Evolutionary conservation across 1,139 yeast genomes (phyloP), one percentile per base, ranked within the genome.

Genomic region (Geotrichum histeridarum): DNA sequence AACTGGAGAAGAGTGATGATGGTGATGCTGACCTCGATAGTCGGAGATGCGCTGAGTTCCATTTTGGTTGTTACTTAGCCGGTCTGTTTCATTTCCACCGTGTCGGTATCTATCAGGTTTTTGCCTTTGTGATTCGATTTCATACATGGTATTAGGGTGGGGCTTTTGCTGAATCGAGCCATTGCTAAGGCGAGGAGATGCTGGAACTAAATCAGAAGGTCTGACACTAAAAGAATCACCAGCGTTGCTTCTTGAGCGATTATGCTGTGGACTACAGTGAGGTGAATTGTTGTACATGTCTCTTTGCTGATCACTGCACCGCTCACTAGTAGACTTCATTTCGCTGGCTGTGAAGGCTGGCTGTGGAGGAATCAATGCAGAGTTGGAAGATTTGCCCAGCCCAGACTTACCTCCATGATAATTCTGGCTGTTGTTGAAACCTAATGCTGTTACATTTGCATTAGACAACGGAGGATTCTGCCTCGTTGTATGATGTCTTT

Each of bases 311-410:
- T 55, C 48, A 8, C 63, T 48, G 54, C 64, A 12, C 39, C 39
- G n/a, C 17, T 17, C 39, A 17, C 39, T 37, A 15, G 39, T 37
- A 6, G 15, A 4, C 17, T 11, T 59, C 70, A 69, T 69, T 33
- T 67, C 69, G 3, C 60, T 61, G 8, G 72, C 64, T 11, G 71
- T 66, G 48, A 66, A 66, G 9, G 71, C 71, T 1, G 70, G 65
- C 27, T 60, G 60, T 8, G 70, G 69, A 9, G 67, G 62, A 8
- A 54, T 59, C 47, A 66, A 56, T 8, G 62, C 58, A 4, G 58
- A 38, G 41, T 8, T 54, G 50, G 27, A 51, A 18, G 42, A 15
- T 22, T 44, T 36, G 17, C 35, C 14, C 31, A 22, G 46, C 27
- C 31, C 9, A n/a, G 39, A 22, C 15, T 31, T n/a, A n/a, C 17